Evolutionary conservation across 441 rosid species (phyloP), one percentile per base, ranked within the genome.

Genomic region (Bruguiera hainesii): DNA sequence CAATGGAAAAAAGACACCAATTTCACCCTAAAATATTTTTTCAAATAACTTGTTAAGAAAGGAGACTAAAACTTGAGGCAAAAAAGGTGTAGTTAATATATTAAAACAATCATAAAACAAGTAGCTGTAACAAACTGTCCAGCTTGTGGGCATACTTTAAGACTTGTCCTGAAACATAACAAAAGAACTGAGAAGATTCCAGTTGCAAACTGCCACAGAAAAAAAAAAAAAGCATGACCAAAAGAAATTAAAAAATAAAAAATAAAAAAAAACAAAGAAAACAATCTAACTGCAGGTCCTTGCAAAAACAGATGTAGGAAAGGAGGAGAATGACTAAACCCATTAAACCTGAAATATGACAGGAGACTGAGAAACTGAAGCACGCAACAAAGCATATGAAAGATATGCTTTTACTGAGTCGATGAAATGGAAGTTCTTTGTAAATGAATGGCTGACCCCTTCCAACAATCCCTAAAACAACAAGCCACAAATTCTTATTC

Each of bases 331-430:
- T 11, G 18, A 63, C 7, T 29, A 61, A 68, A 68, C 50, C 37
- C 65, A 77, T 60, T 67, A 71, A 33, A 96, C 99, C 98, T 96
- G 97, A 88, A 93, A 93, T 79, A 96, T 88, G 78, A 78, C 84
- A 57, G 90, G 78, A 67, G 98, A 89, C 42, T 88, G 97, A 52
- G 99, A 88, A 76, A 96, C 97, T 39, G 99, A 89, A 72, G 99
- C 98, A 67, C 98, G 87, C 82, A 93, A 78, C 77, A 96, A 82
- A 79, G 98, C 98, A 83, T 91, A 96, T 30, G 98, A 91, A 66
- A 93, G 97, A 79, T 90, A 93, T 30, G 97, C 97, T 87, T 96
- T 96, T 71, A 96, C 94, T 49, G 99, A 96, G 81, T 96, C 97
- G 70, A 96, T 96, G 79, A 96, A 93, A 82, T 93, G 96, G 73